phyloP scores from a whole-genome alignment of 345 rosid genomes.

The Dovyalis caffra region DNA sequence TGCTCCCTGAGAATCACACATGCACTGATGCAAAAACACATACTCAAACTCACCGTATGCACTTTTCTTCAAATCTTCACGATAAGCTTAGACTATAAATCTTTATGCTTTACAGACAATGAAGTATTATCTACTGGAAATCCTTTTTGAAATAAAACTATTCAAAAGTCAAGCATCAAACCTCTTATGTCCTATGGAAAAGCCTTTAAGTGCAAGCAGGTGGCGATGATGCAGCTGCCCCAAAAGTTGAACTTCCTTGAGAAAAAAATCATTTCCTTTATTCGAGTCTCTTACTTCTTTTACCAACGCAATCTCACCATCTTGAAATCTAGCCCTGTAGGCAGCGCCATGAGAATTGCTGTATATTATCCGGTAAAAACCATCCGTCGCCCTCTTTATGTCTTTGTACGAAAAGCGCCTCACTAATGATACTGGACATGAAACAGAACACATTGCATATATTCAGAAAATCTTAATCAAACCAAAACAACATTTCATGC shows the following conservation, averaged over 20 bases:
- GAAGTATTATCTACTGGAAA: neutral
- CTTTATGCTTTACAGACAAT: neutral
- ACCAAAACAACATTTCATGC: neutral
- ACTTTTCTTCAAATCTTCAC: neutral
- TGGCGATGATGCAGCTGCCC: slow-evolving; percentile 91
- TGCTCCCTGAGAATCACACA: neutral
- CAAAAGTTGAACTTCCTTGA: slow-evolving; percentile 67
- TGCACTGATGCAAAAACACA: neutral
- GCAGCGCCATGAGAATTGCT: slow-evolving; percentile 61
- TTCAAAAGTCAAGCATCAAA: slow-evolving; percentile 4
- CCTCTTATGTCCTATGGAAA: slow-evolving; percentile 72
- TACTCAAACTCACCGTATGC: neutral
- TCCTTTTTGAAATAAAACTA: neutral
- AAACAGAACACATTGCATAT: slow-evolving; percentile 3
- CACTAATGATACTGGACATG: slow-evolving; percentile 59
- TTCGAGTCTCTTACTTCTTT: slow-evolving; percentile 59
- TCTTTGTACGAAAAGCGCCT: slow-evolving; percentile 66
- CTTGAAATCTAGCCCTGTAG: slow-evolving; percentile 70
- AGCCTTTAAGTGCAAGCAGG: slow-evolving; percentile 81
- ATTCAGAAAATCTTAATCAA: neutral
- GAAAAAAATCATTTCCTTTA: slow-evolving; percentile 51
- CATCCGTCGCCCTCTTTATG: slow-evolving; percentile 66
- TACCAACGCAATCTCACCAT: slow-evolving; percentile 63
- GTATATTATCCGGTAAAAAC: slow-evolving; percentile 61
- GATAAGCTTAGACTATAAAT: neutral